These are phyloP conservation scores for Metrosideros polymorpha DNA, from an alignment of 441 rosid species.

Conservation along the genomic window DNA sequence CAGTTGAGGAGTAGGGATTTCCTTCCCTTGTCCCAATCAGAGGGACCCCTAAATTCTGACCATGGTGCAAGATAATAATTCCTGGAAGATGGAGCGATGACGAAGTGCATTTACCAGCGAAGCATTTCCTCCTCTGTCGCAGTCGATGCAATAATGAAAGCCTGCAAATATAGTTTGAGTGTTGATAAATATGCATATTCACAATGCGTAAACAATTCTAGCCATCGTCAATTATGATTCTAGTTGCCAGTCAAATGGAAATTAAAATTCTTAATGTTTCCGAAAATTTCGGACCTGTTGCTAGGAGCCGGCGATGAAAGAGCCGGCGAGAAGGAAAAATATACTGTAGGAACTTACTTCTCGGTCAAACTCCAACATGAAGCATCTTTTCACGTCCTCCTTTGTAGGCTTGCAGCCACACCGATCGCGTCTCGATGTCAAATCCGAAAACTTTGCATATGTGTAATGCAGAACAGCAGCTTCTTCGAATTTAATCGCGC, in stretches of 20 bases:
- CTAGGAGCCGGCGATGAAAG: background rate
- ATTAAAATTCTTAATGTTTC: background rate
- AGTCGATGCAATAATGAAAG: slow-evolving; percentile 91
- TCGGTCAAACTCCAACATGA: slow-evolving; percentile 89
- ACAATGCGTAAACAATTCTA: background rate
- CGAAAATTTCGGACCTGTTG: background rate
- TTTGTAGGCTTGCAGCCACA: slow-evolving; percentile 97
- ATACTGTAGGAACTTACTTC: slow-evolving; percentile 44
- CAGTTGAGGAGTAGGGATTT: background rate
- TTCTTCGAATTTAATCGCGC: slow-evolving; percentile 78
- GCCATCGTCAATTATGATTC: background rate
- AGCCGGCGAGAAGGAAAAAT: background rate
- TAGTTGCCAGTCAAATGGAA: slow-evolving; percentile 8
- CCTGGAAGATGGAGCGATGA: background rate
- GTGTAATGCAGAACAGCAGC: slow-evolving; percentile 87
- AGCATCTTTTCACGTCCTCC: slow-evolving; percentile 88
- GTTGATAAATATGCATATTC: background rate
- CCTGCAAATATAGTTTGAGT: slow-evolving; percentile 29
- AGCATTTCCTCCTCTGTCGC: slow-evolving; percentile 90
- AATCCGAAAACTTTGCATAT: slow-evolving; percentile 79
- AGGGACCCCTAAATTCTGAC: background rate
- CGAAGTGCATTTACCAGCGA: slow-evolving; percentile 42
- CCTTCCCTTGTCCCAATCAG: background rate
- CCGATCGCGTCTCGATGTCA: slow-evolving; percentile 93
- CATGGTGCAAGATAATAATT: background rate